phyloP scores from a whole-genome alignment of 2,329 filamentous ascomycete genomes.

The Penicillium sp. region DNA sequence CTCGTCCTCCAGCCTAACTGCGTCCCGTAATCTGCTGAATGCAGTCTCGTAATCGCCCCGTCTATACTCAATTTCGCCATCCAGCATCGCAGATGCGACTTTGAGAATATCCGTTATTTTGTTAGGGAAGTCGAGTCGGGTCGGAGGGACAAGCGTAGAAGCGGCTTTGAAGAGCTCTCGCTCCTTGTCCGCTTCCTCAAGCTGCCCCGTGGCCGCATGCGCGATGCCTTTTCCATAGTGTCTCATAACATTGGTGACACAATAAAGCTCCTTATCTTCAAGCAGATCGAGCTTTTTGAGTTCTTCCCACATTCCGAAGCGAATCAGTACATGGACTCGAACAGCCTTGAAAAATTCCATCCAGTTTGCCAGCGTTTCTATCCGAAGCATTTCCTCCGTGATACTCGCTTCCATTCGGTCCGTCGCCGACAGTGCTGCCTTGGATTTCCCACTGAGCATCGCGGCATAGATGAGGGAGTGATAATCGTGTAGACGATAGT shows the following conservation, averaged over 20 bases:
- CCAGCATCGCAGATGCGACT: constrained; percentile 58
- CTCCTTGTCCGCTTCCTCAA: constrained; percentile 43
- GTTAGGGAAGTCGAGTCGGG: constrained; percentile 64
- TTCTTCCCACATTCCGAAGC: constrained; percentile 17
- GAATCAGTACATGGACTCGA: constrained; percentile 14
- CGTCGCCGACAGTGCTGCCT: constrained; percentile 57
- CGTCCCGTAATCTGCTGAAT: constrained; percentile 52
- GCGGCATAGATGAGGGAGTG: constrained; percentile 70
- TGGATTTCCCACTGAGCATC: constrained; percentile 65
- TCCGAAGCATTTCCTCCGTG: constrained; percentile 54
- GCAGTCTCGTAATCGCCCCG: constrained; percentile 52
- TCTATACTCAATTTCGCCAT: constrained; percentile 62
- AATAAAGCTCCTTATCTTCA: constrained; percentile 54
- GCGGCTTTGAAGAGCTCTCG: constrained; percentile 50
- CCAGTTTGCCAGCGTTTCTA: constrained; percentile 16
- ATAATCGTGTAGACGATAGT: constrained; percentile 68
- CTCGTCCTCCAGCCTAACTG: constrained; percentile 54
- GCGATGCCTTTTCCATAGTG: constrained; percentile 65
- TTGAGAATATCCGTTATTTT: constrained; percentile 57
- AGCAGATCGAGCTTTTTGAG: constrained; percentile 11
- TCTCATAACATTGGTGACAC: constrained; percentile 61
- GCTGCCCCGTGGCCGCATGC: constrained; percentile 51
- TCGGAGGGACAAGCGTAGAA: constrained; percentile 48
- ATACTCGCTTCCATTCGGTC: constrained; percentile 56
- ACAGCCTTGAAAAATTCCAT: constrained; percentile 15